Percentiles rank a stretch among this genome's conserved stretches.
Conservation (phyloP, 1,284 basidiomycete genomes). For the Melampsora larici-populina region DNA sequence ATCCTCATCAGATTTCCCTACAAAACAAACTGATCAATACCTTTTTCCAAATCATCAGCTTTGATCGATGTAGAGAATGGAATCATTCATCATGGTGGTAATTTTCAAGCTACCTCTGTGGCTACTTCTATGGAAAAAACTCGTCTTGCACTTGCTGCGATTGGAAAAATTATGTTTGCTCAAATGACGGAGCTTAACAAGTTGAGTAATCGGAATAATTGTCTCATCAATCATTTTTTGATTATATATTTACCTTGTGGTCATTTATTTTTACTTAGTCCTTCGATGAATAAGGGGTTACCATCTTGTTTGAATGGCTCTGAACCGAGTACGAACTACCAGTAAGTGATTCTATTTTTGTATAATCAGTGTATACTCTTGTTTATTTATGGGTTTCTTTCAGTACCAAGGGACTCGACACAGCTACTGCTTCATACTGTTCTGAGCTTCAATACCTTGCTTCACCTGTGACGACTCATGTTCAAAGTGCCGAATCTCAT, state of each 20-base stretch:
- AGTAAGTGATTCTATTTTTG: neutral
- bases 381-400: neutral
- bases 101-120: conserved; percentile 81
- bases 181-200: conserved; percentile 80
- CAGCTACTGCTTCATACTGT: no score
- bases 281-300: conserved; percentile 74
- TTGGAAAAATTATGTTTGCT: conserved; percentile 77
- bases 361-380: neutral
- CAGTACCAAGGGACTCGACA: conserved; percentile 72
- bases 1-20: conserved; percentile 12
- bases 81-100: conserved; percentile 73
- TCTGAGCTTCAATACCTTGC: no score
- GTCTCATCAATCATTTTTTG: no score
- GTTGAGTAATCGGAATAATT: neutral
- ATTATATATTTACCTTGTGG: neutral
- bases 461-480: no score
- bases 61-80: conserved; percentile 67
- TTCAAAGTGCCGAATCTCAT: no score
- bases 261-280: conserved; percentile 50
- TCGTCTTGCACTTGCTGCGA: conserved; percentile 71
- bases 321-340: conserved; percentile 58
- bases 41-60: conserved; percentile 66
- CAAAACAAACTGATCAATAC: neutral
- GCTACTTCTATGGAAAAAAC: conserved; percentile 86
- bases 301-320: conserved; percentile 74